These are phyloP conservation scores for Novymonas esmeraldas DNA, from an alignment of 208 protist genomes.

Conservation along the genomic window DNA sequence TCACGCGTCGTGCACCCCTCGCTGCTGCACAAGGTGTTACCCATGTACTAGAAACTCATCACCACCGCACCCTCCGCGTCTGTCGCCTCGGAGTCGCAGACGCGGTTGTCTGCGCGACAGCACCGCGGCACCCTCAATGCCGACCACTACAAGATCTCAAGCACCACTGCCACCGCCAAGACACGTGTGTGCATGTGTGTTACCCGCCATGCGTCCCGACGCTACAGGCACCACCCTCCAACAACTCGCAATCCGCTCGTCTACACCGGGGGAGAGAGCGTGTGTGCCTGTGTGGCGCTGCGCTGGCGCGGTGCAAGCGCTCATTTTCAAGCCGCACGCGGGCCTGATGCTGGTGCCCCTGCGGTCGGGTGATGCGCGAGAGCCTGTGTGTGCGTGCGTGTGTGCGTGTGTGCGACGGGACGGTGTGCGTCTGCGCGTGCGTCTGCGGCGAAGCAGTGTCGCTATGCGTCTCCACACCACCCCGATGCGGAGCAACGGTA, in stretches of 20 bases:
- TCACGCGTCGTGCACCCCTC: slow-evolving; percentile 99
- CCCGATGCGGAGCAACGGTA: slow-evolving; percentile 29
- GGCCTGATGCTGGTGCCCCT: slow-evolving; percentile 23
- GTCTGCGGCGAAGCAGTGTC: slow-evolving; percentile 22
- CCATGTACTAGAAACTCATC: slow-evolving; percentile 98
- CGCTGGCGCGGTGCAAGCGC: slow-evolving; percentile 12
- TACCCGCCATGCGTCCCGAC: no score
- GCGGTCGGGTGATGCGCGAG: slow-evolving; percentile 24
- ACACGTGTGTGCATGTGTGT: no score
- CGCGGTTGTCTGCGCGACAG: no score
- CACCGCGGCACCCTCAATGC: no score
- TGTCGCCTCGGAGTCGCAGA: no score
- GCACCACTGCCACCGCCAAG: no score
- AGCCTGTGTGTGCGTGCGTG: no score
- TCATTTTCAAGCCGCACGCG: slow-evolving; percentile 36
- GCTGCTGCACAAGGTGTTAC: slow-evolving; percentile 98
- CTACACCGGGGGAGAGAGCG: slow-evolving; percentile 40
- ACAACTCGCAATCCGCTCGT: slow-evolving; percentile 52
- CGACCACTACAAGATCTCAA: no score
- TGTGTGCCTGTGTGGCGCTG: slow-evolving; percentile 1
- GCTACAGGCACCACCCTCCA: no score
- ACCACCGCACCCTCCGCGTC: slow-evolving; percentile 96
- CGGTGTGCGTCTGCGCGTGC: neutral
- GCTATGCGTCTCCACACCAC: slow-evolving; percentile 22
- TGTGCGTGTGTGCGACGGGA: no score